Evolutionary conservation across 768 basidiomycete genomes (phyloP).

Genomic region (Boletales sp.): DNA sequence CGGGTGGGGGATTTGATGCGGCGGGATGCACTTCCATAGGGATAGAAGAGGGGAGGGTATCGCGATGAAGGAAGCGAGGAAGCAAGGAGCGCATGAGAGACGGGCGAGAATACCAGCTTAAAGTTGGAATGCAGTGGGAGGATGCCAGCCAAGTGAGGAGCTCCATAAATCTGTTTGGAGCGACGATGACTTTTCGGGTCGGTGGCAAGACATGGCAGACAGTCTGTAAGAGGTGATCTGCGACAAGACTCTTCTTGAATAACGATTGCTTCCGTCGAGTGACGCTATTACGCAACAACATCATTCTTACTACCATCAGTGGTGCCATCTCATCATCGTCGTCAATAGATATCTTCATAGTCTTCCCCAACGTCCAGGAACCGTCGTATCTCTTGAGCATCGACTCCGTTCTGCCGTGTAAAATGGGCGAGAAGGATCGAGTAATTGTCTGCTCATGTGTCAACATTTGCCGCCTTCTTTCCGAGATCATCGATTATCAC

Average conservation of each 20-base stretch:
- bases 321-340: too few relatives aligned
- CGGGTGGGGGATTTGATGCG: background rate
- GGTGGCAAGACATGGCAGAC: slow-evolving; percentile 2
- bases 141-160: too few relatives aligned
- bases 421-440: slow-evolving; percentile 61
- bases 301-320: too few relatives aligned
- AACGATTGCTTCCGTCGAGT: slow-evolving; percentile 5
- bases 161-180: slow-evolving; percentile 7
- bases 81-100: background rate
- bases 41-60: background rate
- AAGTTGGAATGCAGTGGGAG: slow-evolving; percentile 19
- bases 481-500: slow-evolving; percentile 18
- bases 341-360: slow-evolving; percentile 67
- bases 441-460: slow-evolving; percentile 57
- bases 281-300: slow-evolving; percentile 13
- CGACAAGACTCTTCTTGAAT: background rate
- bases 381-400: slow-evolving; percentile 59
- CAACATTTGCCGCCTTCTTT: background rate
- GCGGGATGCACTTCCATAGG: background rate
- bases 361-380: slow-evolving; percentile 67
- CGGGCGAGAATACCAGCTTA: slow-evolving; percentile 7
- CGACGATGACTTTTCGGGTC: slow-evolving; percentile 22
- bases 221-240: background rate
- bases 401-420: slow-evolving; percentile 56
- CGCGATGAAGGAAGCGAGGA: slow-evolving; percentile 3